Conservation (phyloP, 2,329 filamentous ascomycete genomes). For the Fusarium luffae region DNA sequence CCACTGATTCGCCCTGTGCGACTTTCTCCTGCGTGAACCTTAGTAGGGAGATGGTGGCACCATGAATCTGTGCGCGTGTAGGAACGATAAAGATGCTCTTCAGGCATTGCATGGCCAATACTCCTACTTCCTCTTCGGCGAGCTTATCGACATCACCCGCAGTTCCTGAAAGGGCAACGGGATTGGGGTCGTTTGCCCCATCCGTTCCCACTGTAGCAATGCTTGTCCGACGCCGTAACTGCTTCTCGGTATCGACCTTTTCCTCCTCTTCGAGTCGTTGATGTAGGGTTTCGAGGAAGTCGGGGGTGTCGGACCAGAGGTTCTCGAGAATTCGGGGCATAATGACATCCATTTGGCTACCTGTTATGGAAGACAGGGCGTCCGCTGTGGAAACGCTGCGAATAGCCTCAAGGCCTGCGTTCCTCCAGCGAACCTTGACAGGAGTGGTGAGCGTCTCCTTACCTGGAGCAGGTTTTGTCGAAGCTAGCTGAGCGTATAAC, state of each 20-base stretch:
- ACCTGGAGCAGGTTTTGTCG: slow-evolving; percentile 64
- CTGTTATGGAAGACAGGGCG: slow-evolving; percentile 77
- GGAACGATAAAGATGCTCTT: slow-evolving; percentile 87
- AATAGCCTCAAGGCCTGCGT: slow-evolving; percentile 79
- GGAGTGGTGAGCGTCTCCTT: slow-evolving; percentile 73
- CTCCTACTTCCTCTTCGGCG: slow-evolving; percentile 87
- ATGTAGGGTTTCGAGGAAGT: slow-evolving; percentile 75
- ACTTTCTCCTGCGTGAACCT: slow-evolving; percentile 76
- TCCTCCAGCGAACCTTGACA: slow-evolving; percentile 81
- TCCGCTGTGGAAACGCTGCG: slow-evolving; percentile 84
- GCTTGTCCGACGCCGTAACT: slow-evolving; percentile 77
- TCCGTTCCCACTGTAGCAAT: slow-evolving; percentile 77
- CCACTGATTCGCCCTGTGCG: slow-evolving; percentile 60
- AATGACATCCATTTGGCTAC: slow-evolving; percentile 79
- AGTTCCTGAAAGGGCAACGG: slow-evolving; percentile 79
- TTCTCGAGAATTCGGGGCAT: slow-evolving; percentile 90
- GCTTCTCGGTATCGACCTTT: slow-evolving; percentile 72
- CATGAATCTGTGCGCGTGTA: slow-evolving; percentile 82
- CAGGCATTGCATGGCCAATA: slow-evolving; percentile 86
- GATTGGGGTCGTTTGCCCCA: slow-evolving; percentile 70
- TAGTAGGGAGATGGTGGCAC: slow-evolving; percentile 78
- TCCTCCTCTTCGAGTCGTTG: slow-evolving; percentile 75
- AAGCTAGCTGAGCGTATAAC: slow-evolving; percentile 83
- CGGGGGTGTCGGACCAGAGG: slow-evolving; percentile 78
- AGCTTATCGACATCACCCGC: slow-evolving; percentile 89